phyloP scores from a whole-genome alignment of 176 grass and related monocot species.

The Bothriochloa decipiens region DNA sequence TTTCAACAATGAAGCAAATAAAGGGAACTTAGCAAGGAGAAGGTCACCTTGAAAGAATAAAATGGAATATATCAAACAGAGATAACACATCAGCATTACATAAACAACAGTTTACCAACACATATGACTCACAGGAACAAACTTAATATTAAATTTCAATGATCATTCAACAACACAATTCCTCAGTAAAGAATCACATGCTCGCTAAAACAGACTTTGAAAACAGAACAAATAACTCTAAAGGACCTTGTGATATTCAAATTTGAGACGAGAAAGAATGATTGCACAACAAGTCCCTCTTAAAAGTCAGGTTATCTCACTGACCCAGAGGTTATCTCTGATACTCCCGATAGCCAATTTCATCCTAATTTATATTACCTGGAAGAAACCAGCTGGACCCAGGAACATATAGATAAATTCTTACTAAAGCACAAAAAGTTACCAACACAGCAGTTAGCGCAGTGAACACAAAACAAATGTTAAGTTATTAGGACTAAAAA shows the following conservation, averaged over 20 bases:
- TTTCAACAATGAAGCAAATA: conserved; percentile 24
- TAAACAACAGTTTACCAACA: background rate
- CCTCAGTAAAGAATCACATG: background rate
- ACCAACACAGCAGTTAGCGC: background rate
- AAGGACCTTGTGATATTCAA: background rate
- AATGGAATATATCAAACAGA: background rate
- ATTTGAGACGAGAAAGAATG: background rate
- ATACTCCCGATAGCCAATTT: background rate
- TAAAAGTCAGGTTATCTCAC: background rate
- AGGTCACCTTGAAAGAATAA: background rate
- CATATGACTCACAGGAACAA: background rate
- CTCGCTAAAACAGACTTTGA: background rate
- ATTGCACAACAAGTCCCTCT: background rate
- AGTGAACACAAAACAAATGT: background rate
- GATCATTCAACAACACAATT: background rate
- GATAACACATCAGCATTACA: background rate
- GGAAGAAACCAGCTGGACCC: background rate
- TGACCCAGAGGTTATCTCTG: background rate
- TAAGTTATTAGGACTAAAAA: background rate
- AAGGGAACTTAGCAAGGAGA: conserved; percentile 8
- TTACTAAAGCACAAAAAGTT: conserved; percentile 9
- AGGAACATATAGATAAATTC: background rate
- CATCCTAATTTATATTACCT: background rate
- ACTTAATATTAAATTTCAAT: background rate
- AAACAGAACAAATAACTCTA: background rate